Evolutionary conservation across 2,329 filamentous ascomycete genomes (phyloP).

Genomic region (Hymenoscyphus occultus): DNA sequence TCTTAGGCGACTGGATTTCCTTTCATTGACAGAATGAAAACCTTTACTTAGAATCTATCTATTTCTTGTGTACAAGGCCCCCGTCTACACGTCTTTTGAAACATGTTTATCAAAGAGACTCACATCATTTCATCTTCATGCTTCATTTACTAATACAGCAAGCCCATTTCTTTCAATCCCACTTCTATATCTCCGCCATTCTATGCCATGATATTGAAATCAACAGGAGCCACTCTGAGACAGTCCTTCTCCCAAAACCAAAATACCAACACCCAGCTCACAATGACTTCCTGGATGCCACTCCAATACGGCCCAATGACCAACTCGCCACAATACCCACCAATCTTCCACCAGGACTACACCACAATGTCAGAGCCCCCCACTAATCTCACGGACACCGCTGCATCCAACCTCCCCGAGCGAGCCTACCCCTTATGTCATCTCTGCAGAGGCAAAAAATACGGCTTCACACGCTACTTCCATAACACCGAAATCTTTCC

Average conservation of each 20-base stretch:
- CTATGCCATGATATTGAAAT: not conserved
- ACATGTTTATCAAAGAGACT: too few relatives aligned
- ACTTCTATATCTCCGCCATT: not conserved
- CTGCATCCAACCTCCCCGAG: not conserved
- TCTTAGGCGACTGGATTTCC: too few relatives aligned
- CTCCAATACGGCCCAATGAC: not conserved
- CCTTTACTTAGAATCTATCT: too few relatives aligned
- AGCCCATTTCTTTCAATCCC: too few relatives aligned
- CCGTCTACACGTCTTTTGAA: too few relatives aligned
- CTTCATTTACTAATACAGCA: too few relatives aligned
- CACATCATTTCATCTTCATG: too few relatives aligned
- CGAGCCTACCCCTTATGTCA: not conserved
- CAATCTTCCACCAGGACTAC: not conserved
- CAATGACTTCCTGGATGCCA: not conserved
- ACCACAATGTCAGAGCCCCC: not conserved
- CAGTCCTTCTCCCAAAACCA: not conserved
- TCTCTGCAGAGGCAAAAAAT: constrained; percentile 28
- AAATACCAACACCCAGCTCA: not conserved
- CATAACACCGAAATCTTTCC: constrained; percentile 28
- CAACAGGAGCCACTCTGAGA: not conserved
- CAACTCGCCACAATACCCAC: not conserved
- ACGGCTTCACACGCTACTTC: constrained; percentile 31
- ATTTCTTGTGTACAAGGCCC: too few relatives aligned
- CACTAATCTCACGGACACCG: not conserved
- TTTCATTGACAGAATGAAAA: too few relatives aligned